Evolutionary conservation across 1,284 basidiomycete genomes (phyloP).

Genomic region (Fomitopsis schrenkii): DNA sequence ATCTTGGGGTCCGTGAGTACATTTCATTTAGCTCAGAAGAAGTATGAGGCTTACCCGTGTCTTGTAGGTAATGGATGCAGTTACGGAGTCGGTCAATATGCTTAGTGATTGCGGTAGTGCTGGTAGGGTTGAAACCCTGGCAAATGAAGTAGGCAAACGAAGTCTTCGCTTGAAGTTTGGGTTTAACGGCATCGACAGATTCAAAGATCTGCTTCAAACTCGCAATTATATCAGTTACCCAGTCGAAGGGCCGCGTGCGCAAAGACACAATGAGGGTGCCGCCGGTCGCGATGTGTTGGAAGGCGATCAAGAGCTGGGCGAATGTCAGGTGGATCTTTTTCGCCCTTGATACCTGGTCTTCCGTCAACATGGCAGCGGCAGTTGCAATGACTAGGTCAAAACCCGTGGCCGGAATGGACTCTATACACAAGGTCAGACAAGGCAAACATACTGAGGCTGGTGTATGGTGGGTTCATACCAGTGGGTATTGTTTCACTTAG

Average conservation of each 20-base stretch:
- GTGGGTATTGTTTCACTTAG: too few relatives aligned
- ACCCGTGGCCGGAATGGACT: neutral
- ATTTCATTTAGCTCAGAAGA: too few relatives aligned
- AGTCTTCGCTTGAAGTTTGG: neutral
- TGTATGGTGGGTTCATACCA: too few relatives aligned
- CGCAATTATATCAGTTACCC: neutral
- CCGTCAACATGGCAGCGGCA: neutral
- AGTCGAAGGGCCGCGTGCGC: neutral
- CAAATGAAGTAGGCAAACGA: neutral
- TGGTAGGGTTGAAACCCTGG: neutral
- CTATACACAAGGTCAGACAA: neutral
- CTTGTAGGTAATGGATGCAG: neutral
- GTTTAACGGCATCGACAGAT: neutral
- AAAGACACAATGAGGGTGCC: neutral
- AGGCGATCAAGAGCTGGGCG: neutral
- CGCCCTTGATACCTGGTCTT: neutral
- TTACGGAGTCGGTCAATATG: neutral
- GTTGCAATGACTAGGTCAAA: neutral
- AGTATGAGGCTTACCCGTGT: too few relatives aligned
- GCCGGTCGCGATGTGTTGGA: neutral
- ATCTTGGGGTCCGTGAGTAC: too few relatives aligned
- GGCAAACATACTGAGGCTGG: neutral
- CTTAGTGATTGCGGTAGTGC: neutral
- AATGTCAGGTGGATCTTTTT: neutral
- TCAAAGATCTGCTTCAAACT: neutral